Percentiles rank a stretch among this genome's conserved stretches.
phyloP scores from a whole-genome alignment of 2,329 filamentous ascomycete species.

The Phoma sp. region DNA sequence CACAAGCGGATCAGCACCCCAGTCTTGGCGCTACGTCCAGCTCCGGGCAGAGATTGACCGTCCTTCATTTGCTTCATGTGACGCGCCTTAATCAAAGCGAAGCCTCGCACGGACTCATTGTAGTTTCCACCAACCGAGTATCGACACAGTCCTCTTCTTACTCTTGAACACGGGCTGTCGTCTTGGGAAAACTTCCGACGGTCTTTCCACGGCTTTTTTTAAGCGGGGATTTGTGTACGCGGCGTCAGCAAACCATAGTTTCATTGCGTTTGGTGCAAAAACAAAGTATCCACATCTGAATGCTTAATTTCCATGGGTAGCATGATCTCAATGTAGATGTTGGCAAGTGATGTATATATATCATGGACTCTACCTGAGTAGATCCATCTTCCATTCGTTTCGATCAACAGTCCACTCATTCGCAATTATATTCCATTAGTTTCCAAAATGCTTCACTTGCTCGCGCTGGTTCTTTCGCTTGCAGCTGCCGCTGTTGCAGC shows the following conservation, averaged over 20 bases:
- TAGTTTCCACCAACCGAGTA: constrained; percentile 16
- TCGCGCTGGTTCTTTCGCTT: constrained; percentile 31
- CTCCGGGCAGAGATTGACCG: constrained; percentile 15
- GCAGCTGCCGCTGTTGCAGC: constrained; percentile 29
- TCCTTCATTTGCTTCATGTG: constrained; percentile 26
- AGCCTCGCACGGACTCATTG: background rate
- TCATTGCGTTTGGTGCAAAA: constrained; percentile 11
- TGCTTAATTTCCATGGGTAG: background rate
- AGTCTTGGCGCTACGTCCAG: constrained; percentile 1
- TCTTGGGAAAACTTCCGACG: background rate
- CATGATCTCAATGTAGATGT: background rate
- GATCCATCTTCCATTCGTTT: background rate
- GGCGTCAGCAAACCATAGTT: background rate
- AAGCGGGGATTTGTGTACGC: constrained; percentile 1
- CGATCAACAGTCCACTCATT: background rate
- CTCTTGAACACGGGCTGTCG: background rate
- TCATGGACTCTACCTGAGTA: background rate
- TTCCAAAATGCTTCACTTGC: constrained; percentile 23
- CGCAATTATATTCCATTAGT: background rate
- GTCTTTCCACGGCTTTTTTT: background rate
- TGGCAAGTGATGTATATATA: constrained; percentile 7
- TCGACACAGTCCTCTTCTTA: background rate
- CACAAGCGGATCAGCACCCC: constrained; percentile 7
- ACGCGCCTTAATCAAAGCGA: constrained; percentile 20
- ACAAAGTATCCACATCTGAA: constrained; percentile 2